A percentile compares a stretch with the other conserved stretches of the same genome.
Conservation (phyloP, 495 filamentous ascomycete genomes). For the Umbilicaria muhlenbergii region DNA sequence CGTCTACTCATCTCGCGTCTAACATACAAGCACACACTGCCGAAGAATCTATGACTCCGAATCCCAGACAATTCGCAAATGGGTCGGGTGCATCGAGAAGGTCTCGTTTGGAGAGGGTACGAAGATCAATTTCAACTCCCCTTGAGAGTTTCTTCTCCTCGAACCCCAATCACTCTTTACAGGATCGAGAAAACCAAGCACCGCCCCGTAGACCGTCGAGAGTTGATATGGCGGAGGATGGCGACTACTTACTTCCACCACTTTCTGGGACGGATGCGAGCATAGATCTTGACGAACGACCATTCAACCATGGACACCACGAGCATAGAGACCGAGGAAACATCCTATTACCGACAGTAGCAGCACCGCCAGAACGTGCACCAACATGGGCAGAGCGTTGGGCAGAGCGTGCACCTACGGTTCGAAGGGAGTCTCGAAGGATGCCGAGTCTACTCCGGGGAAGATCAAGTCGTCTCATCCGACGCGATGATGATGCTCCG, state of each 20-base stretch:
- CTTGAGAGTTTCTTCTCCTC: conserved; percentile 18
- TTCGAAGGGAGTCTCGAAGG: conserved; percentile 17
- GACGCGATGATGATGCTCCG: conserved; percentile 41
- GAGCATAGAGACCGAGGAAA: conserved; percentile 2
- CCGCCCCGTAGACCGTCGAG: conserved; percentile 13
- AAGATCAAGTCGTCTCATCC: conserved; percentile 31
- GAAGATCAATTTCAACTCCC: conserved; percentile 18
- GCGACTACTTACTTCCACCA: conserved; percentile 18
- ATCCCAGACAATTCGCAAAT: conserved; percentile 5
- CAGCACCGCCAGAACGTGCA: conserved; percentile 4
- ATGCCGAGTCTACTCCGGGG: conserved; percentile 30
- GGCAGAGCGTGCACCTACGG: conserved; percentile 10
- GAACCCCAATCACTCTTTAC: conserved; percentile 5
- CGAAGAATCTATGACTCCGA: not conserved
- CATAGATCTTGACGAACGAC: conserved; percentile 24
- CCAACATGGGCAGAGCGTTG: conserved; percentile 9
- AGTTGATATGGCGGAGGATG: conserved; percentile 11
- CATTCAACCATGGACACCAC: conserved; percentile 4
- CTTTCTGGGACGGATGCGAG: conserved; percentile 26
- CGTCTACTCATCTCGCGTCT: not conserved
- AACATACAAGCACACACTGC: conserved; percentile 2
- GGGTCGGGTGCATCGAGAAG: conserved; percentile 17
- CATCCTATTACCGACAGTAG: not conserved
- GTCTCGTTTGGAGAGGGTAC: conserved; percentile 21
- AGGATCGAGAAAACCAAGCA: conserved; percentile 6